Evolutionary conservation across 2,329 filamentous ascomycete species (phyloP).

Genomic region (Colletotrichum australisinense): DNA sequence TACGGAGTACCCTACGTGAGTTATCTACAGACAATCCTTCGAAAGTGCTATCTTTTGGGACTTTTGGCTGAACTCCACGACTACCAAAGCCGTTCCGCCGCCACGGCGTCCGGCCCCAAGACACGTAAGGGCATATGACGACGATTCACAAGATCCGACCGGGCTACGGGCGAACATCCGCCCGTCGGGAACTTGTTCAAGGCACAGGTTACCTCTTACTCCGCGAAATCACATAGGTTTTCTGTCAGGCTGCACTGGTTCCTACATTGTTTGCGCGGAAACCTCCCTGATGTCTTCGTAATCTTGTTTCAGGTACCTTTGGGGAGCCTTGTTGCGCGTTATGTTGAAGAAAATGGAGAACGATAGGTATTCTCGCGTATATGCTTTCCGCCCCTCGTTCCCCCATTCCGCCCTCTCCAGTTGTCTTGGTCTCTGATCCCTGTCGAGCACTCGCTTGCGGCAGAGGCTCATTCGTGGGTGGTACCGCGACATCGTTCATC

Average conservation of each 20-base stretch:
- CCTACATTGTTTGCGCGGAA: neutral
- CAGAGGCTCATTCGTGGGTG: neutral
- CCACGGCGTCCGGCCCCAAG: neutral
- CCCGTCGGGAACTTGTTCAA: neutral
- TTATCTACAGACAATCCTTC: neutral
- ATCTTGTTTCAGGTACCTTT: neutral
- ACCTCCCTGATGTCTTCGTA: neutral
- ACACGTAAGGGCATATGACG: neutral
- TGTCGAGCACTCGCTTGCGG: conserved; percentile 8
- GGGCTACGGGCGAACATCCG: neutral
- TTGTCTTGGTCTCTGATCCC: neutral
- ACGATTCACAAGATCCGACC: neutral
- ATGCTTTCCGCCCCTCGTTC: neutral
- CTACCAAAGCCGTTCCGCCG: neutral
- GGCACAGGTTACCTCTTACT: neutral
- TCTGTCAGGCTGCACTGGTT: neutral
- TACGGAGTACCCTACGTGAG: neutral
- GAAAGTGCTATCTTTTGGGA: neutral
- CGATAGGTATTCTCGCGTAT: neutral
- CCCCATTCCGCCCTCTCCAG: neutral
- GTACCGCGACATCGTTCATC: neutral
- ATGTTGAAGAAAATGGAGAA: neutral
- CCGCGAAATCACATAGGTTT: neutral
- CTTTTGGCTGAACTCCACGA: neutral
- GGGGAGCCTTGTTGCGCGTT: neutral